Evolutionary conservation across 106 monocot species (phyloP).

Genomic region (Platanthera zijinensis): DNA sequence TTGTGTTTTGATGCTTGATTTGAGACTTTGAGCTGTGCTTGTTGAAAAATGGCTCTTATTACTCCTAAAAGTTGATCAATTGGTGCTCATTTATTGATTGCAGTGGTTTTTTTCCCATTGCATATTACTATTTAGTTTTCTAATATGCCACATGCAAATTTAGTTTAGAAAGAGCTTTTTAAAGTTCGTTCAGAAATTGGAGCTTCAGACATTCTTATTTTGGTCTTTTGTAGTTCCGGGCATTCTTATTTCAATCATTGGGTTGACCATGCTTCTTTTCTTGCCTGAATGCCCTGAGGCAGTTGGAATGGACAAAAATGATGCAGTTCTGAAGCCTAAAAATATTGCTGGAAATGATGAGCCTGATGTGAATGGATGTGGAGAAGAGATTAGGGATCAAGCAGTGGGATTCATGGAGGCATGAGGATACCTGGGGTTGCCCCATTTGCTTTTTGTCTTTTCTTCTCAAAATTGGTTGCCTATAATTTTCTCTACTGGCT

Average conservation of each 20-base stretch:
- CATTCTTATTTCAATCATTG: constrained; percentile 34
- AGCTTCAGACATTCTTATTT: too few species aligned
- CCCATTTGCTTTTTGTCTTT: constrained; percentile 58
- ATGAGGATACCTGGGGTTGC: constrained; percentile 63
- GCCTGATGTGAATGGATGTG: constrained; percentile 8
- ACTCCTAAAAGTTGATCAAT: too few species aligned
- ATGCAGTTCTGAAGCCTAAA: constrained; percentile 8
- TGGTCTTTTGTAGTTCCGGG: constrained; percentile 77
- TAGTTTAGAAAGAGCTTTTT: too few species aligned
- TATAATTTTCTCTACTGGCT: constrained; percentile 75
- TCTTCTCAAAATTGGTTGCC: constrained; percentile 66
- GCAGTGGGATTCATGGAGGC: constrained; percentile 62
- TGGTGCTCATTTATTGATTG: too few species aligned
- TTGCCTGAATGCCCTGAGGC: constrained; percentile 55
- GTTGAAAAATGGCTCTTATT: too few species aligned
- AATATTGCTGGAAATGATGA: constrained; percentile 17
- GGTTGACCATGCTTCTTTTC: constrained; percentile 42
- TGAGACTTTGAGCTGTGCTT: too few species aligned
- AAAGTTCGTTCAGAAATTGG: too few species aligned
- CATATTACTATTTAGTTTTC: too few species aligned
- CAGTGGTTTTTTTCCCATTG: too few species aligned
- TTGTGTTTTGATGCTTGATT: too few species aligned
- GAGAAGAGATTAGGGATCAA: constrained; percentile 14
- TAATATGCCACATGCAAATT: too few species aligned
- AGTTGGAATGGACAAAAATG: constrained; percentile 31